A percentile compares a stretch with the other conserved stretches of the same genome.
phyloP scores from a whole-genome alignment of 2,329 filamentous ascomycete genomes.

The Xylaria arbuscula region DNA sequence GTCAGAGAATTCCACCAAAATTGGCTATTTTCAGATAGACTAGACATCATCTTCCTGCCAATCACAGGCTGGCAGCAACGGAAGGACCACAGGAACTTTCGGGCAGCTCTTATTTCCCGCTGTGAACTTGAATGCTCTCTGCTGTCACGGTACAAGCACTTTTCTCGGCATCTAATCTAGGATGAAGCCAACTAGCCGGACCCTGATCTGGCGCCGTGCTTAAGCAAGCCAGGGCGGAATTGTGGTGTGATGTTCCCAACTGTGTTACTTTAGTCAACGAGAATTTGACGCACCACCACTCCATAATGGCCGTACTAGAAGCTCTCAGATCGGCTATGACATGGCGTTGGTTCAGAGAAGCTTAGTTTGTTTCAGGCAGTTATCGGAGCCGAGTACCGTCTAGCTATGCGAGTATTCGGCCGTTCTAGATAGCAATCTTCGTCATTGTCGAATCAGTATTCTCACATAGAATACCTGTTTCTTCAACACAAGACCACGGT shows the following conservation, averaged over 20 bases:
- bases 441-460: constrained; percentile 39
- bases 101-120: background rate
- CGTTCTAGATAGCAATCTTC: constrained; percentile 30
- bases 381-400: constrained; percentile 39
- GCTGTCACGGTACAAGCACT: constrained; percentile 6
- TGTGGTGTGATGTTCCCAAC: constrained; percentile 16
- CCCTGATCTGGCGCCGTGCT: constrained; percentile 24
- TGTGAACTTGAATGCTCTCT: background rate
- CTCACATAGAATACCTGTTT: constrained; percentile 20
- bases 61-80: constrained; percentile 10
- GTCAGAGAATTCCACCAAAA: background rate
- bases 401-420: constrained; percentile 20
- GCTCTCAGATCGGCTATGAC: constrained; percentile 18
- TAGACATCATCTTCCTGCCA: background rate
- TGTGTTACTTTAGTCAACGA: constrained; percentile 13
- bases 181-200: constrained; percentile 27
- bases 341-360: constrained; percentile 30
- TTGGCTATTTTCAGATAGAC: background rate
- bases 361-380: constrained; percentile 39
- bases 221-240: constrained; percentile 15
- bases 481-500: background rate
- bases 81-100: background rate
- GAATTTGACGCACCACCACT: constrained; percentile 16
- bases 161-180: background rate
- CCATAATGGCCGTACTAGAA: constrained; percentile 10